Evolutionary conservation across 108 stramenopile species (phyloP).

Genomic region (Nitzschia sp.): DNA sequence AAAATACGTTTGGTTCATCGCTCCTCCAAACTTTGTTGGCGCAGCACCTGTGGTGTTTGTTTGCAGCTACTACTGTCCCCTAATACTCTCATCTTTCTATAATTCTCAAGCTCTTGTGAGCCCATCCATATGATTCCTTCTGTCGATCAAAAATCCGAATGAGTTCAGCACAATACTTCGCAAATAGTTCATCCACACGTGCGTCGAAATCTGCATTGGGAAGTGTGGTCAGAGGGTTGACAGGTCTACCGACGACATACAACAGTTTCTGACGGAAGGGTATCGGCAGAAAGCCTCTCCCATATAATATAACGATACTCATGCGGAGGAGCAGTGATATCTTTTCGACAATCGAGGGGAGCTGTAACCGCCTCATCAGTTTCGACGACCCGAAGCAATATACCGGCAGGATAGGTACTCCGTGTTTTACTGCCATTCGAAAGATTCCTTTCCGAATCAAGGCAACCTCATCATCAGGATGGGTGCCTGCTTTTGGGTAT

Average conservation of each 20-base stretch:
- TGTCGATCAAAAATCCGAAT: conserved; percentile 79
- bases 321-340: conserved; percentile 69
- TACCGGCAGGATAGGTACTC: conserved; percentile 79
- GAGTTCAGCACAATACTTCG: conserved; percentile 79
- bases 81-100: conserved; percentile 1
- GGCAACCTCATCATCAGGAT: conserved; percentile 81
- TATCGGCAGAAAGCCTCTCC: conserved; percentile 69
- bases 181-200: conserved; percentile 76
- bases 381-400: conserved; percentile 90
- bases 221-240: conserved; percentile 46
- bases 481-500: conserved; percentile 66
- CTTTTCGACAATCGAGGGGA: conserved; percentile 73
- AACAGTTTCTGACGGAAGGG: conserved; percentile 74
- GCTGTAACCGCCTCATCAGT: conserved; percentile 77
- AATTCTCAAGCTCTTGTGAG: conserved; percentile 51
- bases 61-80: background rate
- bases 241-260: conserved; percentile 77
- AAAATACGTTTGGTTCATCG: too few species aligned
- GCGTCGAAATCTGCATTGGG: conserved; percentile 20
- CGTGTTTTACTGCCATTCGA: conserved; percentile 76
- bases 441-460: conserved; percentile 87
- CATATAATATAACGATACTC: conserved; percentile 69
- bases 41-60: too few species aligned
- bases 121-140: conserved; percentile 91
- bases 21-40: too few species aligned